Evolutionary conservation across 192 early-diverging fungal genomes (phyloP), one percentile per base, ranked within the genome.

Genomic region (Pilaira anomala): DNA sequence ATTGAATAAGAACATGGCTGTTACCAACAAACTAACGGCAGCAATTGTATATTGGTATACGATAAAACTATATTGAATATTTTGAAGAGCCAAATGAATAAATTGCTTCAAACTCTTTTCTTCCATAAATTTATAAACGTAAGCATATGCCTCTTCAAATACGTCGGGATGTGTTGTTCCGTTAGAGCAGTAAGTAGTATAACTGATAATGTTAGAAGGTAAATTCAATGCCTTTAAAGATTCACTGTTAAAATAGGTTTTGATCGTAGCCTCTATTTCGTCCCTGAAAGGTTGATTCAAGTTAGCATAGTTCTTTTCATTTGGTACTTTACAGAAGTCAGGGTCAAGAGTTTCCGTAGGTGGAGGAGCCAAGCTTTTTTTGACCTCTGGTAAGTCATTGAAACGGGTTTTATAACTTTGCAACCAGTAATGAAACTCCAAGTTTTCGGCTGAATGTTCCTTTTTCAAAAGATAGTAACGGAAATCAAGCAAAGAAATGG

Each of bases 351-450:
- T 30, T 18, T 63, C 68, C 28, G 30, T 48, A 48, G 68, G 68
- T 16, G 61, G 61, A 0, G 61, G 61, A 46, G 68, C 58, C 42
- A 50, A 33, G 7, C 22, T 39, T 24, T 57, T 48, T 26, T 57
- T 48, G 0, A 36, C 30, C 8, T 57, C 45, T 5, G 68, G 30
- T 39, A 69, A 24, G 1, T 63, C 22, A 13, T 44, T 55, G 33
- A 62, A 69, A 25, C 62, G 42, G 28, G 42, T 40, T 18, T 44
- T 41, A 48, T 69, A 69, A 19, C 54, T 62, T 19, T 54, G 28
- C 22, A 60, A 66, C 65, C 65, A 71, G 39, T 53, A 57, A 36
- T 71, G 58, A 53, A 71, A 71, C 6, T 65, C 53, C 9, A 71
- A 33, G 22, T 71, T 71, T 45, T 71, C 69, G 8, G 57, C 44